Percentiles rank a stretch among this genome's conserved stretches.
These are phyloP conservation scores for Kwoniella bestiolae DNA, from an alignment of 768 basidiomycete genomes.

Conservation along the genomic window DNA sequence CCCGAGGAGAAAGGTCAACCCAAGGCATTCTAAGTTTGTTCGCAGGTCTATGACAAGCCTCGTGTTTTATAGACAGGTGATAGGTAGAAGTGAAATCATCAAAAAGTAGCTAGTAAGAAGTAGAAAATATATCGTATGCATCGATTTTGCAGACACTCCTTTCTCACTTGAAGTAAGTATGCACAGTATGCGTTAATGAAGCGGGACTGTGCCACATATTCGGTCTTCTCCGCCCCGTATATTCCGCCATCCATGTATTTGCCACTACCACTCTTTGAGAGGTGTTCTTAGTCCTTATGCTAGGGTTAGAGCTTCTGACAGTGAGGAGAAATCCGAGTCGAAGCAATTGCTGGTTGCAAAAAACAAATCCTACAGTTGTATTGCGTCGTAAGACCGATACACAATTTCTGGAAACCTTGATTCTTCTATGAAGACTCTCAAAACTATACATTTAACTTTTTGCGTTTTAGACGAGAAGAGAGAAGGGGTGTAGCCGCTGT, in stretches of 20 bases:
- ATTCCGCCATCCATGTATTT: background rate
- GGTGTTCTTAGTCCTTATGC: slow-evolving; percentile 47
- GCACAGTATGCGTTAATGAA: background rate
- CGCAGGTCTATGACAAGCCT: too few relatives aligned
- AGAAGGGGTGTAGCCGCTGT: too few relatives aligned
- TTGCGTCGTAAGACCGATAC: slow-evolving; percentile 22
- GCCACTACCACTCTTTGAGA: background rate
- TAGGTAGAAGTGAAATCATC: too few relatives aligned
- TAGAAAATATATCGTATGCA: too few relatives aligned
- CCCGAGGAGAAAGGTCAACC: slow-evolving; percentile 61
- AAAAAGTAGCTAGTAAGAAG: too few relatives aligned
- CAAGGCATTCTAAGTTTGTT: slow-evolving; percentile 35
- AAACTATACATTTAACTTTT: background rate
- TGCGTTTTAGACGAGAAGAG: too few relatives aligned
- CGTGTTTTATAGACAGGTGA: too few relatives aligned
- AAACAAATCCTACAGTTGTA: slow-evolving; percentile 47
- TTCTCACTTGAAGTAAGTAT: background rate
- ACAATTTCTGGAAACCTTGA: slow-evolving; percentile 48
- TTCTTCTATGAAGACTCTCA: background rate
- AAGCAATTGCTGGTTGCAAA: slow-evolving; percentile 56
- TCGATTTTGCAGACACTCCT: background rate
- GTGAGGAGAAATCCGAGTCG: slow-evolving; percentile 55
- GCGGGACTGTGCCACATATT: background rate
- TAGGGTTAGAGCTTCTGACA: slow-evolving; percentile 54
- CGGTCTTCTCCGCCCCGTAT: background rate